Evolutionary conservation across 2,329 filamentous ascomycete genomes (phyloP), one percentile per base, ranked within the genome.

Genomic region (Fusarium phyllophilum): DNA sequence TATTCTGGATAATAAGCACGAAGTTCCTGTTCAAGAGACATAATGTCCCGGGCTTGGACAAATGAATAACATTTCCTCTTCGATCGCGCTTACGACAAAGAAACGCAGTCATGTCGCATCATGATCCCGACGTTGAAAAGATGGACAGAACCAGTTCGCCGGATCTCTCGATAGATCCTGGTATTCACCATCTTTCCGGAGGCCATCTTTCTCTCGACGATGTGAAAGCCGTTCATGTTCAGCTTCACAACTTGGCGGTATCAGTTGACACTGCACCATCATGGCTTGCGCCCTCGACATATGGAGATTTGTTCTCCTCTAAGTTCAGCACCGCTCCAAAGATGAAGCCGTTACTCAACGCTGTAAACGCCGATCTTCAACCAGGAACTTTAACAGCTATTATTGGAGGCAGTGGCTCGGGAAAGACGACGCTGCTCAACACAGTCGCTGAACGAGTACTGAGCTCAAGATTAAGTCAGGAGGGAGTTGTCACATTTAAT

Each of bases 381-480:
- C 86, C 89, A 13, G 92, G 93, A 7, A 92, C 89, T 7, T 81
- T 95, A 45, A 94, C 92, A 1, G 93, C 93, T 14, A 94, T 95
- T 60, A 90, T 95, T 65, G 93, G 93, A 15, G 92, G 92, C 8
- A 92, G 90, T 77, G 92, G 93, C 26, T 92, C 90, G 4, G 92
- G 92, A 1, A 94, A 94, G 83, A 93, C 91, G 8, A 92, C 90
- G 0, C 82, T 93, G 65, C 84, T 95, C 39, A 95, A 94, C 79
- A 89, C 90, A 26, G 87, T 94, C 83, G 91, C 93, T 17, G 89
- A 92, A 73, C 88, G 93, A 39, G 89, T 94, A 79, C 85, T 86
- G n/a, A 89, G 88, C 74, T 81, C 84, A 0, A 82, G 86, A 14
- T 78, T 90, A 22, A 82, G 82, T 6, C 86, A 89, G 36, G 83